Conservation (phyloP, 768 basidiomycete genomes). For the Xerocomellus amylosporus region DNA sequence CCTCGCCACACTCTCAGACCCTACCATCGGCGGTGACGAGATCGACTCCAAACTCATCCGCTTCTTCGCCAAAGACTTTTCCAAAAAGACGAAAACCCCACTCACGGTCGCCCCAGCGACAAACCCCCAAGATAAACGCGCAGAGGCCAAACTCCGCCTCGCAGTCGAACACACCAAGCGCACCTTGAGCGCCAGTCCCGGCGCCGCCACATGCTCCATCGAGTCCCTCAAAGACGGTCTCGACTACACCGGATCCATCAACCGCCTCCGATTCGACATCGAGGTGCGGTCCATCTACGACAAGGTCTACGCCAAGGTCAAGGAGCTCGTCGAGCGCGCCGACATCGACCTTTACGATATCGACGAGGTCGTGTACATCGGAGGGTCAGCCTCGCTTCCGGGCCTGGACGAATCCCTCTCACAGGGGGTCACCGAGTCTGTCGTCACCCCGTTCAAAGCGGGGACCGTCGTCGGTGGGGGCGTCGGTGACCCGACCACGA, state of each 20-base stretch:
- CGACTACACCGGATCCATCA: constrained; percentile 78
- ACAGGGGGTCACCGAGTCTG: constrained; percentile 56
- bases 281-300: constrained; percentile 60
- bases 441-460: constrained; percentile 62
- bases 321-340: constrained; percentile 49
- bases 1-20: constrained; percentile 50
- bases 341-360: constrained; percentile 62
- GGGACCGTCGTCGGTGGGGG: constrained; percentile 72
- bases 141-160: constrained; percentile 89
- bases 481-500: constrained; percentile 72
- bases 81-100: constrained; percentile 86
- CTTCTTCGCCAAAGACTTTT: constrained; percentile 94
- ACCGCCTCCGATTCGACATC: constrained; percentile 56
- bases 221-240: constrained; percentile 92
- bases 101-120: constrained; percentile 62
- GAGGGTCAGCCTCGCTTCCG: constrained; percentile 70
- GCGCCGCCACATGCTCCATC: constrained; percentile 87
- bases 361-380: constrained; percentile 79
- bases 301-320: constrained; percentile 49
- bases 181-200: constrained; percentile 81
- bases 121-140: constrained; percentile 66
- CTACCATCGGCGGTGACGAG: constrained; percentile 57
- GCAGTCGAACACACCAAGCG: constrained; percentile 95
- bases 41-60: constrained; percentile 83
- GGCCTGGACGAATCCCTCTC: constrained; percentile 63